Percentiles rank a stretch among this genome's conserved stretches.
phyloP scores from a whole-genome alignment of 2,329 filamentous ascomycete genomes.

The Fusarium nanum region DNA sequence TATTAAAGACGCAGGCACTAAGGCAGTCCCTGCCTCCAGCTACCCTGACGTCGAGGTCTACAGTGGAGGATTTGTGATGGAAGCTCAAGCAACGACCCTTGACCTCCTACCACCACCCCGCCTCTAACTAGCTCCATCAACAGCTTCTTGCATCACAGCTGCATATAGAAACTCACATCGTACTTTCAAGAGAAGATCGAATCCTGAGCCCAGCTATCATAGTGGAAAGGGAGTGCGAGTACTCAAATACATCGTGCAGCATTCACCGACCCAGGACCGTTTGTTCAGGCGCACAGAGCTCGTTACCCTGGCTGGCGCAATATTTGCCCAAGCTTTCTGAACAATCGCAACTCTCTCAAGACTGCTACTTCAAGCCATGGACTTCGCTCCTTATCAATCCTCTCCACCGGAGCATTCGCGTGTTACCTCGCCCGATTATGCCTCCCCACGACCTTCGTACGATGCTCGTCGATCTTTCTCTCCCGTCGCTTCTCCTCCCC shows the following conservation, averaged over 20 bases:
- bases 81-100: conserved; percentile 26
- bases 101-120: conserved; percentile 28
- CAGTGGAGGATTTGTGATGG: neutral
- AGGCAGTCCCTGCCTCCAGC: neutral
- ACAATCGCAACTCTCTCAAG: neutral
- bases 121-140: conserved; percentile 8
- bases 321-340: neutral
- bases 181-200: neutral
- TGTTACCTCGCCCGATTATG: conserved; percentile 74
- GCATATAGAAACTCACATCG: neutral
- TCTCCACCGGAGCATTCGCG: conserved; percentile 86
- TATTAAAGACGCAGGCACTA: conserved; percentile 12
- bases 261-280: neutral
- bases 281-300: neutral
- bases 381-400: conserved; percentile 98
- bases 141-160: neutral
- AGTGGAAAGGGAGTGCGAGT: neutral
- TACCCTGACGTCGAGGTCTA: neutral
- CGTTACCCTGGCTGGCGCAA: neutral
- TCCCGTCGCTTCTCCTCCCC: conserved; percentile 56
- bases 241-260: neutral
- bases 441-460: conserved; percentile 67
- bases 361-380: conserved; percentile 66
- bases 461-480: conserved; percentile 67
- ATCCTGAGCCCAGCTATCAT: neutral